These are phyloP conservation scores for Capsella rubella DNA, from an alignment of 441 rosid genomes.

Conservation along the genomic window DNA sequence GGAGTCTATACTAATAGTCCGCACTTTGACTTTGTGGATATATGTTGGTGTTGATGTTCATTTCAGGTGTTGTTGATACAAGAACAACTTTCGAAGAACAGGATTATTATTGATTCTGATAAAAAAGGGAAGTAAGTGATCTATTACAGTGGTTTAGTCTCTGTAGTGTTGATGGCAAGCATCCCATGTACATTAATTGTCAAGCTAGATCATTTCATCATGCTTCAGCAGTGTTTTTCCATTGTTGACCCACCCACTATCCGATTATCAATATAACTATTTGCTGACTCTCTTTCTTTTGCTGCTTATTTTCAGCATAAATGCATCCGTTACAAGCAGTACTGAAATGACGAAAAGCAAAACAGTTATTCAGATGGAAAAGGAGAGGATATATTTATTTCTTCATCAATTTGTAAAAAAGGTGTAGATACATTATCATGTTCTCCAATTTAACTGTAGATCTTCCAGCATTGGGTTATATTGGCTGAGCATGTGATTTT, in stretches of 20 bases:
- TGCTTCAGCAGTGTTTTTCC: slow-evolving; percentile 14
- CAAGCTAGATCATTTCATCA: slow-evolving; percentile 7
- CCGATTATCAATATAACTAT: slow-evolving; percentile 1
- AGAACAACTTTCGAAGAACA: slow-evolving; percentile 95
- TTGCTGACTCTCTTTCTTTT: slow-evolving; percentile 33
- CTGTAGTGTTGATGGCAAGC: slow-evolving; percentile 14
- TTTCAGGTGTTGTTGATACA: slow-evolving; percentile 91
- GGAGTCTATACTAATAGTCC: slow-evolving; percentile 22
- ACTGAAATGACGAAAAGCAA: slow-evolving; percentile 88
- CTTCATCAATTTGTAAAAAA: slow-evolving; percentile 76
- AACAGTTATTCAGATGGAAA: slow-evolving; percentile 91
- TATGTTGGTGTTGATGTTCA: slow-evolving; percentile 34
- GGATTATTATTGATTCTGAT: slow-evolving; percentile 93
- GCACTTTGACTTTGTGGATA: slow-evolving; percentile 26
- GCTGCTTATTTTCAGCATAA: slow-evolving; percentile 59
- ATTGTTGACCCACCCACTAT: slow-evolving; percentile 11
- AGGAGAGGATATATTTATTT: slow-evolving; percentile 80
- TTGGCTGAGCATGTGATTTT: slow-evolving; percentile 41
- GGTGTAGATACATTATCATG: slow-evolving; percentile 48
- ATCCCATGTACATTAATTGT: slow-evolving; percentile 2
- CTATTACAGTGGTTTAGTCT: slow-evolving; percentile 30
- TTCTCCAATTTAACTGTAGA: slow-evolving; percentile 16
- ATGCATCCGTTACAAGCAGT: slow-evolving; percentile 95
- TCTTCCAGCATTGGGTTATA: slow-evolving; percentile 20
- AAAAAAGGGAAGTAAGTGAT: slow-evolving; percentile 94